A percentile compares a stretch with the other conserved stretches of the same genome.
phyloP scores from a whole-genome alignment of 306 rosid species.

The Sicyos baderoa region DNA sequence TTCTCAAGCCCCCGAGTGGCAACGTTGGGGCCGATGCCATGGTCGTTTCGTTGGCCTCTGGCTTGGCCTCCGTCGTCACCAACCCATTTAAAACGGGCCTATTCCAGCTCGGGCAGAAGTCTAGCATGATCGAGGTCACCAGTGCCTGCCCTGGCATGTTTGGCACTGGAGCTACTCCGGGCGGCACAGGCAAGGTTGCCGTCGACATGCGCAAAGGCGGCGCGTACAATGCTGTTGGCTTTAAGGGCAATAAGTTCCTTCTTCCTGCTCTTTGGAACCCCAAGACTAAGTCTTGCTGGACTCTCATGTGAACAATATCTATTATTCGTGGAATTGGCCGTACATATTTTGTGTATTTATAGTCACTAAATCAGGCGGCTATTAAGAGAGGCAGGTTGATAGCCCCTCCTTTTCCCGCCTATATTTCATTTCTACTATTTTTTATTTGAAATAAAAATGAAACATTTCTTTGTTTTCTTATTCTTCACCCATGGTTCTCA shows the following conservation, averaged over 20 bases:
- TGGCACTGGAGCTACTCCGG: conserved; percentile 28
- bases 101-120: background rate
- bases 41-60: conserved; percentile 41
- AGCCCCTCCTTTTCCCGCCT: too few species aligned
- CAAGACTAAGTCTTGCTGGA: conserved; percentile 35
- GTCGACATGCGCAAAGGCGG: conserved; percentile 25
- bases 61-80: conserved; percentile 43
- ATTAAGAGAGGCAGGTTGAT: too few species aligned
- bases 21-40: conserved; percentile 37
- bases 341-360: too few species aligned
- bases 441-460: too few species aligned
- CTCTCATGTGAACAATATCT: conserved; percentile 1
- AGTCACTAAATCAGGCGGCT: too few species aligned
- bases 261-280: conserved; percentile 61
- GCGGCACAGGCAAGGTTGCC: conserved; percentile 19
- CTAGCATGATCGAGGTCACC: conserved; percentile 13
- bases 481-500: too few species aligned
- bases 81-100: conserved; percentile 40
- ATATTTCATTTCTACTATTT: too few species aligned
- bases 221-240: conserved; percentile 32
- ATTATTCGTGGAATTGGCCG: too few species aligned
- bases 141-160: conserved; percentile 29
- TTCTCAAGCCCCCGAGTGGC: conserved; percentile 35
- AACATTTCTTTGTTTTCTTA: too few species aligned
- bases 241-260: conserved; percentile 29